phyloP scores from a whole-genome alignment of 2,329 filamentous ascomycete species.

The Gnomoniopsis smithogilvyi region DNA sequence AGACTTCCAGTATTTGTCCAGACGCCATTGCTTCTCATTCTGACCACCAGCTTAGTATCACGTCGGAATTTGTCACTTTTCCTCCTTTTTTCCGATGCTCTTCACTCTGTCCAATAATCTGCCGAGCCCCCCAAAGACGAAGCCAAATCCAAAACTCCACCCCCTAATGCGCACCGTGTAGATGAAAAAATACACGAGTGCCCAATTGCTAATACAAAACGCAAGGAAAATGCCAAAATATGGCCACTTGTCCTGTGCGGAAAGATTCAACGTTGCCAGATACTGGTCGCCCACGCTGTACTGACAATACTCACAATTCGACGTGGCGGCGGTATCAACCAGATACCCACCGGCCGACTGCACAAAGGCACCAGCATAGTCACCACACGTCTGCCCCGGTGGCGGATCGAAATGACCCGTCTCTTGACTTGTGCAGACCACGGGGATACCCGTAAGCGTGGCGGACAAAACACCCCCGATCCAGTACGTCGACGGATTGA shows the following conservation, averaged over 20 bases:
- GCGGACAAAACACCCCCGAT: slow-evolving; percentile 67
- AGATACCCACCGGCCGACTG: slow-evolving; percentile 58
- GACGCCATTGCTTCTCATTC: too few relatives aligned
- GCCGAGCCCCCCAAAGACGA: slow-evolving; percentile 17
- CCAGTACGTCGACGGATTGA: slow-evolving; percentile 70
- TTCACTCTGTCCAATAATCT: slow-evolving; percentile 15
- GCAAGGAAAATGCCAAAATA: slow-evolving; percentile 63
- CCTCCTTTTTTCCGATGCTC: neutral
- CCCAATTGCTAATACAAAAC: slow-evolving; percentile 62
- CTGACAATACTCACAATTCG: slow-evolving; percentile 65
- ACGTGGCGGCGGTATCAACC: slow-evolving; percentile 50
- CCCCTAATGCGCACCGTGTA: slow-evolving; percentile 27
- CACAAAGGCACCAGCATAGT: slow-evolving; percentile 55
- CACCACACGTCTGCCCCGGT: slow-evolving; percentile 54
- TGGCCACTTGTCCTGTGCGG: slow-evolving; percentile 60
- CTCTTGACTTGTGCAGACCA: slow-evolving; percentile 8
- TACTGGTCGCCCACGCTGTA: slow-evolving; percentile 32
- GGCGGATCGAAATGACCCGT: slow-evolving; percentile 50
- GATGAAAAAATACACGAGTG: slow-evolving; percentile 28
- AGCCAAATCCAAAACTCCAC: slow-evolving; percentile 26
- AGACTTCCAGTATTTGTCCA: too few relatives aligned
- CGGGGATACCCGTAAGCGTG: slow-evolving; percentile 38
- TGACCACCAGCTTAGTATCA: too few relatives aligned
- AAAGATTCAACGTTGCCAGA: slow-evolving; percentile 37
- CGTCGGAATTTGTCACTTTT: neutral